Conservation (phyloP, 257 asterid species). For the Prunella vulgaris region DNA sequence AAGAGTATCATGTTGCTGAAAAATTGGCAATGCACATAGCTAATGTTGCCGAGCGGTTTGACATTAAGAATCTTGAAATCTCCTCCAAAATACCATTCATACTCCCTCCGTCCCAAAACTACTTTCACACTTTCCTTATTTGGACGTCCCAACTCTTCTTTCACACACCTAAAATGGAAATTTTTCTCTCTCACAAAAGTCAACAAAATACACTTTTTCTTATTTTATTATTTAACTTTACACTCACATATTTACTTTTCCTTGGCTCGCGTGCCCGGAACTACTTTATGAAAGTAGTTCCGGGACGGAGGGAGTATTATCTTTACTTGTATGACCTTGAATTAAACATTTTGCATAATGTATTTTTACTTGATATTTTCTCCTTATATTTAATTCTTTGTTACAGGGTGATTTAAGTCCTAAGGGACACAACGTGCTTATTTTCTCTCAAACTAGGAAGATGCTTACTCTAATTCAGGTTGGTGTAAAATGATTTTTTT, state of each 20-base stretch:
- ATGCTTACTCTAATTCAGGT: slow-evolving; percentile 92
- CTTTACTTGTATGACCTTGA: slow-evolving; percentile 61
- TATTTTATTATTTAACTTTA: too few species aligned
- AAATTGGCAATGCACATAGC: slow-evolving; percentile 88
- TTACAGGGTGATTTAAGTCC: slow-evolving; percentile 74
- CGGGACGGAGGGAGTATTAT: too few species aligned
- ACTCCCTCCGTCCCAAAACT: too few species aligned
- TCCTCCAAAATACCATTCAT: slow-evolving; percentile 89
- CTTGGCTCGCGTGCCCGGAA: too few species aligned
- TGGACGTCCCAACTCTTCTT: too few species aligned
- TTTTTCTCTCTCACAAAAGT: too few species aligned
- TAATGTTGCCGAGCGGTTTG: slow-evolving; percentile 72
- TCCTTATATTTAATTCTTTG: slow-evolving; percentile 16
- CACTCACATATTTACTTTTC: too few species aligned
- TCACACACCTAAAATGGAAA: too few species aligned
- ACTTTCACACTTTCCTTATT: too few species aligned
- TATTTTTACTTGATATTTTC: neutral
- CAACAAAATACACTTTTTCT: too few species aligned
- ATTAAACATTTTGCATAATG: neutral
- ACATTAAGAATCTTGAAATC: slow-evolving; percentile 54
- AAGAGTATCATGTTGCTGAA: slow-evolving; percentile 76
- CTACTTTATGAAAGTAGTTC: too few species aligned
- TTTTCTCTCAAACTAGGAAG: slow-evolving; percentile 92
- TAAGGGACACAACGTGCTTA: slow-evolving; percentile 84
- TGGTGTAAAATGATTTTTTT: slow-evolving; percentile 15